Percentiles rank a stretch among this genome's conserved stretches.
These are phyloP conservation scores for Eimeria brunetti DNA, from an alignment of 169 alveolate species.

Conservation along the genomic window DNA sequence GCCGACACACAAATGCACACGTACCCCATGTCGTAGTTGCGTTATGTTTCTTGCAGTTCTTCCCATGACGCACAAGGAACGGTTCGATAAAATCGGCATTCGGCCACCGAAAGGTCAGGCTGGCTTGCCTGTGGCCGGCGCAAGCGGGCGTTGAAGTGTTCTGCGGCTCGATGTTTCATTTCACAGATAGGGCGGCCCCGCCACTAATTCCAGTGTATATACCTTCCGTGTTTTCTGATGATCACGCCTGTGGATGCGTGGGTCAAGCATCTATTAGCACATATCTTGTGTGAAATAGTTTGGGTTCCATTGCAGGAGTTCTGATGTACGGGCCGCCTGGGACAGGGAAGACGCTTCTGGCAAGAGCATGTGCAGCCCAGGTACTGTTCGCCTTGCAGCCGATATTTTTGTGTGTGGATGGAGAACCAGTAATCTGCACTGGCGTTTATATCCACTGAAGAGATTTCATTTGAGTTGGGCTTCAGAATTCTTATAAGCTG, in stretches of 20 bases:
- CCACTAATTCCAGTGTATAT: background rate
- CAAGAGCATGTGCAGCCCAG: slow-evolving; percentile 96
- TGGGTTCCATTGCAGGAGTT: slow-evolving; percentile 87
- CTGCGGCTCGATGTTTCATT: background rate
- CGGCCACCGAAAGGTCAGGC: slow-evolving; percentile 98
- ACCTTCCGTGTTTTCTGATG: background rate
- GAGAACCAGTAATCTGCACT: background rate
- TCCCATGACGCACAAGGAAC: slow-evolving; percentile 99
- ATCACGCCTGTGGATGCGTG: background rate
- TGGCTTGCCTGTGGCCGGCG: background rate
- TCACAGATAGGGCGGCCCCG: background rate
- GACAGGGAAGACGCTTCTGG: slow-evolving; percentile 97
- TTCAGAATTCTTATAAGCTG: background rate
- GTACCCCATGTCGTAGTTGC: background rate
- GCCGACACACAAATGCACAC: background rate
- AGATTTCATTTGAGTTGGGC: background rate
- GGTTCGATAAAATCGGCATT: slow-evolving; percentile 99
- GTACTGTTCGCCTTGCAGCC: slow-evolving; percentile 57
- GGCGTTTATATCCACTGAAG: background rate
- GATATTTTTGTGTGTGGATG: background rate
- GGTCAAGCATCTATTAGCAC: background rate
- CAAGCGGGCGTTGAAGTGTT: background rate
- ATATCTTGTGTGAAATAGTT: background rate
- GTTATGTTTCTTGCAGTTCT: slow-evolving; percentile 90
- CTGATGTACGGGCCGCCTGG: slow-evolving; percentile 99